A percentile compares a stretch with the other conserved stretches of the same genome.
These are phyloP conservation scores for Xylaria sp. DNA, from an alignment of 2,329 filamentous ascomycete species.

Conservation along the genomic window DNA sequence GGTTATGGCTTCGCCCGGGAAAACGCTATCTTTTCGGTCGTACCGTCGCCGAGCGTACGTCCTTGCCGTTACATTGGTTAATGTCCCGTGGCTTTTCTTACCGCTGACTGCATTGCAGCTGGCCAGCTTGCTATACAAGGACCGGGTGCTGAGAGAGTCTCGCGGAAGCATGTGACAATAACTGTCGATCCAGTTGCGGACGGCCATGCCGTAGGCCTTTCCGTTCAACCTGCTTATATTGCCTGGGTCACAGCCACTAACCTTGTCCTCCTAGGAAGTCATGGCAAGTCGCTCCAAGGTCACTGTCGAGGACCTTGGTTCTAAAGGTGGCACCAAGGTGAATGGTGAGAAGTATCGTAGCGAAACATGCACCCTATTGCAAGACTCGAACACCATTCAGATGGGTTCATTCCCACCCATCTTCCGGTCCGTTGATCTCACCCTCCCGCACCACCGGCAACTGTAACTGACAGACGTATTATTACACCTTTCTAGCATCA, in stretches of 20 bases:
- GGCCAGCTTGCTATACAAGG: conserved; percentile 71
- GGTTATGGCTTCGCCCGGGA: conserved; percentile 86
- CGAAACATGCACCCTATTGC: conserved; percentile 64
- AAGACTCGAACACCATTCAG: conserved; percentile 70
- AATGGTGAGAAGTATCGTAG: conserved; percentile 78
- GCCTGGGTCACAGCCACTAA: conserved; percentile 17
- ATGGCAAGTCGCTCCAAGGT: conserved; percentile 74
- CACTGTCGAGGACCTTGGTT: conserved; percentile 80
- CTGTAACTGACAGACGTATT: conserved; percentile 13
- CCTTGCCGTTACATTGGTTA: neutral
- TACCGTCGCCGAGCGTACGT: conserved; percentile 72
- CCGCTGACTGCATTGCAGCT: conserved; percentile 54
- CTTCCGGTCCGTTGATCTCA: conserved; percentile 61
- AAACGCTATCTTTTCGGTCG: conserved; percentile 88
- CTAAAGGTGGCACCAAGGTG: conserved; percentile 83
- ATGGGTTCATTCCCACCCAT: conserved; percentile 75
- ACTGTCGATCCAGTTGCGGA: conserved; percentile 72
- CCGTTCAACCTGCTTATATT: neutral
- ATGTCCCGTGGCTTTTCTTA: neutral
- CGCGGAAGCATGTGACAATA: conserved; percentile 86
- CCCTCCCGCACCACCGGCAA: neutral
- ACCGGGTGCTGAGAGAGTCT: conserved; percentile 79
- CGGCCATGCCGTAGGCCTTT: conserved; percentile 71
- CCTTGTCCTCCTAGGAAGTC: conserved; percentile 60
- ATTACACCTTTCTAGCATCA: conserved; percentile 63